Evolutionary conservation across 208 protist species (phyloP).

Genomic region (Crithidia sp.): DNA sequence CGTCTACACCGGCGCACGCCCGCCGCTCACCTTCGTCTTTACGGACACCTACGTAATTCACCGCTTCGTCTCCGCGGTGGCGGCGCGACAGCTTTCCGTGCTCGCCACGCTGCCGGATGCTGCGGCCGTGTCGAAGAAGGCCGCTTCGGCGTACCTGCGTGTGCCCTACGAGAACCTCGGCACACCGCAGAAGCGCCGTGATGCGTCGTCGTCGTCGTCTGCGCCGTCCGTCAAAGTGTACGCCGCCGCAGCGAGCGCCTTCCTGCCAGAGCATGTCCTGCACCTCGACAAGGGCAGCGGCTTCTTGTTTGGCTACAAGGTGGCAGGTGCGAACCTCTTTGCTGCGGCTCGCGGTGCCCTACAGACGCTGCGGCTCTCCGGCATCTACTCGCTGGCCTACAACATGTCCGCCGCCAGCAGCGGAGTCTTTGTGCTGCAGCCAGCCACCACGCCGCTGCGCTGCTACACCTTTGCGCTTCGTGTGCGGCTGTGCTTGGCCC

Average conservation of each 20-base stretch:
- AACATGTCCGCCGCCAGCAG: constrained; percentile 32
- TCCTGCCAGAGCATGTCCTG: constrained; percentile 19
- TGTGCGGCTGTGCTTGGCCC: constrained; percentile 39
- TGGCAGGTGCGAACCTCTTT: constrained; percentile 20
- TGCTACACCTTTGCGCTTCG: constrained; percentile 5
- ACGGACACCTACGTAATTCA: constrained; percentile 32
- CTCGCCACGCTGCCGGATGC: constrained; percentile 15
- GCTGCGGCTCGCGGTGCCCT: constrained; percentile 10
- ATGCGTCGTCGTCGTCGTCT: not conserved
- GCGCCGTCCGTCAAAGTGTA: constrained; percentile 10
- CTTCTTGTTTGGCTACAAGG: constrained; percentile 31
- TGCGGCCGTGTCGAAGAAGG: constrained; percentile 10
- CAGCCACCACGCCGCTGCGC: constrained; percentile 9
- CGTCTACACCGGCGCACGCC: not conserved
- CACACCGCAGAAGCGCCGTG: not conserved
- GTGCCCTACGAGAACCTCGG: constrained; percentile 30
- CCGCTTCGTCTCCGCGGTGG: constrained; percentile 23
- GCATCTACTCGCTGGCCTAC: constrained; percentile 25
- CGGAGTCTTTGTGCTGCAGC: constrained; percentile 28
- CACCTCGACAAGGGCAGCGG: not conserved
- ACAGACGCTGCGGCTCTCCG: constrained; percentile 10
- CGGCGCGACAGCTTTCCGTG: constrained; percentile 19
- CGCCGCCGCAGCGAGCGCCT: constrained; percentile 1
- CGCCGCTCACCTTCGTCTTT: constrained; percentile 19
- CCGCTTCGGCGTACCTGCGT: constrained; percentile 24